A percentile compares a stretch with the other conserved stretches of the same genome.
Evolutionary conservation across 2,329 filamentous ascomycete genomes (phyloP).

Genomic region (Colletotrichum echinochloae): DNA sequence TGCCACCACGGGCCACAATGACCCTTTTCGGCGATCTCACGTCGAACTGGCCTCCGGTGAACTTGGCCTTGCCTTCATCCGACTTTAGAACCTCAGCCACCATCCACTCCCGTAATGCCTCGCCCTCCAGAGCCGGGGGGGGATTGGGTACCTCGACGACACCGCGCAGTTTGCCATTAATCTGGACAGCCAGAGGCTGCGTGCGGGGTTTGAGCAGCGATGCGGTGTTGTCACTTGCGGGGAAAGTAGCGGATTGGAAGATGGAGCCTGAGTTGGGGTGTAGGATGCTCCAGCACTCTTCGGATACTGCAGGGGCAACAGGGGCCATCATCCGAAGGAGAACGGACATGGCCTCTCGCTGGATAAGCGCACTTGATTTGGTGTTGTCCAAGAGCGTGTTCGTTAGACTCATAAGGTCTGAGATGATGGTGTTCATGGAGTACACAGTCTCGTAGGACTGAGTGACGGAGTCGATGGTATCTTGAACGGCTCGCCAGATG

Average conservation of each 20-base stretch:
- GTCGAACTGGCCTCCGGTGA: constrained; percentile 60
- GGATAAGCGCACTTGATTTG: constrained; percentile 57
- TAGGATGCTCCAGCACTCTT: constrained; percentile 81
- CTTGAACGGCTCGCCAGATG: constrained; percentile 75
- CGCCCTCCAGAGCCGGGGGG: constrained; percentile 54
- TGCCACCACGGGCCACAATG: constrained; percentile 75
- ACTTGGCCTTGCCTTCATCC: constrained; percentile 68
- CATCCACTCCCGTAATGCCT: constrained; percentile 70
- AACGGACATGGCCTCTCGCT: constrained; percentile 61
- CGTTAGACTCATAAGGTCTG: constrained; percentile 84
- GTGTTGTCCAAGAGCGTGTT: constrained; percentile 70
- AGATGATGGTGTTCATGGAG: constrained; percentile 84
- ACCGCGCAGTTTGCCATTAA: constrained; percentile 83
- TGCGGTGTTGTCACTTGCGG: constrained; percentile 63
- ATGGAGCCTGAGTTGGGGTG: constrained; percentile 53
- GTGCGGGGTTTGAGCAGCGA: constrained; percentile 62
- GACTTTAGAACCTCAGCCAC: constrained; percentile 70
- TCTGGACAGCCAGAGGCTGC: constrained; percentile 74
- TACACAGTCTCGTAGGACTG: constrained; percentile 78
- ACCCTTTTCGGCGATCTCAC: constrained; percentile 69
- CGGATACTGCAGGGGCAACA: constrained; percentile 82
- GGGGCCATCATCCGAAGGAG: constrained; percentile 82
- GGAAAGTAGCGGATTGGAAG: constrained; percentile 67
- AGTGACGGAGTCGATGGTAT: constrained; percentile 75
- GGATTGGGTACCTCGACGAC: constrained; percentile 72